phyloP scores from a whole-genome alignment of 75 land plant genomes.

The Cryptomeria japonica region DNA sequence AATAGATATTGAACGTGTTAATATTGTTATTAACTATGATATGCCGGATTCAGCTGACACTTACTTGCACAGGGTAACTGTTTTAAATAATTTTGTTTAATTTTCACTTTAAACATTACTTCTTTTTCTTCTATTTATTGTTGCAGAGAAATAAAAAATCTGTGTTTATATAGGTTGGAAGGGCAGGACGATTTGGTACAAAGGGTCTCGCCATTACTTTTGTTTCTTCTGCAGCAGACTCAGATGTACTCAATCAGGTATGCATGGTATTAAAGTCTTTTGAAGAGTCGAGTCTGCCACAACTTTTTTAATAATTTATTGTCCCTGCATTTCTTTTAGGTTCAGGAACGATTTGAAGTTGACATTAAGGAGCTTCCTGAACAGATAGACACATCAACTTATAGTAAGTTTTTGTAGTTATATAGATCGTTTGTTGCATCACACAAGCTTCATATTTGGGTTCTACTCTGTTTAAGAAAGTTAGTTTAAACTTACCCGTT shows the following conservation, averaged over 20 bases:
- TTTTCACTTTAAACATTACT: not conserved
- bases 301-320: not conserved
- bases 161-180: constrained; percentile 69
- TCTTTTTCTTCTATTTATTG: not conserved
- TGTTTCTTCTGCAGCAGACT: constrained; percentile 92
- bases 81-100: not conserved
- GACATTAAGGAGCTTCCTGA: constrained; percentile 99
- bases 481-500: not conserved
- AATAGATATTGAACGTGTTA: constrained; percentile 98
- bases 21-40: constrained; percentile 98
- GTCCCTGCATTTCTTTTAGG: constrained; percentile 33
- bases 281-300: not conserved
- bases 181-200: constrained; percentile 98
- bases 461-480: not conserved
- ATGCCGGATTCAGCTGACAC: constrained; percentile 99
- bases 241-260: constrained; percentile 95
- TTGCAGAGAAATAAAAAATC: too few relatives aligned
- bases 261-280: not conserved
- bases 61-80: constrained; percentile 90
- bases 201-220: constrained; percentile 98
- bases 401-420: constrained; percentile 59
- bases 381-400: constrained; percentile 97
- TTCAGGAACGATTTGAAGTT: constrained; percentile 97
- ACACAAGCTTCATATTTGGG: not conserved
- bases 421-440: not conserved